phyloP scores from a whole-genome alignment of 2,329 filamentous ascomycete species.

The Periconia sp. region DNA sequence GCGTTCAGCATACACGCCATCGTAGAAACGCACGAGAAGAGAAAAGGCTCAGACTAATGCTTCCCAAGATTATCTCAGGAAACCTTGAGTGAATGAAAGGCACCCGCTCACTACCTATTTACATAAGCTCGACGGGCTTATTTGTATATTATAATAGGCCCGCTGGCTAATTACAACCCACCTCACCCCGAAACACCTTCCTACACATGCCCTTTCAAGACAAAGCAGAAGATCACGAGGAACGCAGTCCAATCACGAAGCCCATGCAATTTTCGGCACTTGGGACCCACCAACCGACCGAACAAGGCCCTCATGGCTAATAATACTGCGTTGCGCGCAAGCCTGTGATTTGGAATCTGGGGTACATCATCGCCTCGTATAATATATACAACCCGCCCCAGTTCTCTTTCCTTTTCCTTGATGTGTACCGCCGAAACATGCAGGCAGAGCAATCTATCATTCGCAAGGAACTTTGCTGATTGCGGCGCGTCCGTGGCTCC shows the following conservation, averaged over 20 bases:
- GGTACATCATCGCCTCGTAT: neutral
- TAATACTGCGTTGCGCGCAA: neutral
- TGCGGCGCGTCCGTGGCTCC: too few relatives aligned
- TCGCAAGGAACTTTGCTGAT: neutral
- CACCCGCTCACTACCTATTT: too few relatives aligned
- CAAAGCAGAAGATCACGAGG: too few relatives aligned
- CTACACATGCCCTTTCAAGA: neutral
- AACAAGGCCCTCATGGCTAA: neutral
- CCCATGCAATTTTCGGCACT: neutral
- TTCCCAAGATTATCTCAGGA: neutral
- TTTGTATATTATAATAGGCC: neutral
- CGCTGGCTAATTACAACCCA: neutral
- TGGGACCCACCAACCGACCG: neutral
- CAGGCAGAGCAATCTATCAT: neutral
- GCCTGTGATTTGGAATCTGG: slow-evolving; percentile 1
- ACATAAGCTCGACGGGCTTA: neutral
- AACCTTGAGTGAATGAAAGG: neutral
- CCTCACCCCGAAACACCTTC: too few relatives aligned
- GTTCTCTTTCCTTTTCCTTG: neutral
- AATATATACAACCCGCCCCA: neutral
- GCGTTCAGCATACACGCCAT: too few relatives aligned
- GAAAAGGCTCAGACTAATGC: neutral
- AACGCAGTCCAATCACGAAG: too few relatives aligned
- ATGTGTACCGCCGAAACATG: neutral
- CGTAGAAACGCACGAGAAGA: neutral